These are phyloP conservation scores for Hevea brasiliensis DNA, from an alignment of 345 rosid species.

Conservation along the genomic window DNA sequence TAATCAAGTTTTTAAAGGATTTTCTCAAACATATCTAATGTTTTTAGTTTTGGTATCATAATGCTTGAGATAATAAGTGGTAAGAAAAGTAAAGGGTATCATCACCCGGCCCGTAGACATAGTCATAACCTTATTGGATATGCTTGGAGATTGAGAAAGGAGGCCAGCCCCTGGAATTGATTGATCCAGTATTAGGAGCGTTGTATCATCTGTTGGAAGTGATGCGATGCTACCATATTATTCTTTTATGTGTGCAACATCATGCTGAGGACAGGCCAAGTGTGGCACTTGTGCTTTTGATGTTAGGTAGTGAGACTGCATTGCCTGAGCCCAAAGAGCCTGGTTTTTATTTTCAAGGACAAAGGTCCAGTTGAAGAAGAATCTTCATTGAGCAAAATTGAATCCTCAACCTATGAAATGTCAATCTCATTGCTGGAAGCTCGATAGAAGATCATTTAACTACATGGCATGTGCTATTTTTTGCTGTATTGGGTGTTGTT, in stretches of 20 bases:
- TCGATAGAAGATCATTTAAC: conserved; percentile 13
- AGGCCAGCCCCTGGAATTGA: conserved; percentile 2
- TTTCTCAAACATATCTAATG: conserved; percentile 18
- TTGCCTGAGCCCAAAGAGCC: conserved; percentile 15
- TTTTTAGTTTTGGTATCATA: conserved; percentile 16
- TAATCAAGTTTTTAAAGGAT: too few relatives aligned
- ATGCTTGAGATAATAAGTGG: conserved; percentile 15
- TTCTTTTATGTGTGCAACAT: conserved; percentile 19
- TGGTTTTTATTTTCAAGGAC: not conserved
- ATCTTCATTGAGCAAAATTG: not conserved
- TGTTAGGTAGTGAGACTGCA: conserved; percentile 14
- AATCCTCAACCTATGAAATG: conserved; percentile 16
- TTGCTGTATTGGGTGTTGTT: too few relatives aligned
- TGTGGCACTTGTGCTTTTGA: conserved; percentile 15
- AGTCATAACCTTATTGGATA: not conserved
- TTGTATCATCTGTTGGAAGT: not conserved
- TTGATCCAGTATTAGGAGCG: not conserved
- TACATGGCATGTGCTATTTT: too few relatives aligned
- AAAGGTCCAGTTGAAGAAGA: not conserved
- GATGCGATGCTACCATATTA: not conserved
- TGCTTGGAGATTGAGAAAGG: conserved; percentile 20
- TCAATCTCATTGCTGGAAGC: conserved; percentile 15
- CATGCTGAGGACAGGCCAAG: too few relatives aligned
- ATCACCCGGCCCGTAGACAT: not conserved
- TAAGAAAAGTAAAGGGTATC: conserved; percentile 10